phyloP scores from a whole-genome alignment of 2,329 filamentous ascomycete genomes.

The Claviceps africana region DNA sequence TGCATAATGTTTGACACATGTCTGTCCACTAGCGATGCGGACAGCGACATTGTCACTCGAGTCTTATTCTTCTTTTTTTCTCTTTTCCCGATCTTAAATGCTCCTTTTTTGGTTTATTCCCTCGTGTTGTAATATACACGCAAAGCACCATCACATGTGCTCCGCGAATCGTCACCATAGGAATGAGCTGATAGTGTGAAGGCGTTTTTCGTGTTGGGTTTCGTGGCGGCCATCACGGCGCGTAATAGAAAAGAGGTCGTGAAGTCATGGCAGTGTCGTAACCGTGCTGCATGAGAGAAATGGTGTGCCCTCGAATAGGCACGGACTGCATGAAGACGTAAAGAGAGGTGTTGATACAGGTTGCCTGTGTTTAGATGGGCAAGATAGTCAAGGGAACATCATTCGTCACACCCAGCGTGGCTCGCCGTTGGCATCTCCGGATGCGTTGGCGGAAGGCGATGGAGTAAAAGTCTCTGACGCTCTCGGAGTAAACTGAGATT shows the following conservation, averaged over 20 bases:
- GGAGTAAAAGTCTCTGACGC: slow-evolving; percentile 14
- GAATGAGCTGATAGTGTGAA: slow-evolving; percentile 12
- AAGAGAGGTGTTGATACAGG: slow-evolving; percentile 15
- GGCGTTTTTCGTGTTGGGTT: slow-evolving; percentile 8
- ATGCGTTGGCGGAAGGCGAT: slow-evolving; percentile 12
- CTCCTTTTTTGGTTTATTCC: slow-evolving; percentile 9
- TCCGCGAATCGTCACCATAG: slow-evolving; percentile 14
- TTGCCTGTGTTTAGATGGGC: slow-evolving; percentile 12
- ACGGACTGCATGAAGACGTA: slow-evolving; percentile 10
- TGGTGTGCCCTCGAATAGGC: slow-evolving; percentile 11
- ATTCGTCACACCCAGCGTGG: slow-evolving; percentile 24
- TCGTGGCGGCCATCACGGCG: slow-evolving; percentile 18
- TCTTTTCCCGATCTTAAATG: slow-evolving; percentile 4
- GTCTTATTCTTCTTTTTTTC: slow-evolving; percentile 1
- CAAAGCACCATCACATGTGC: slow-evolving; percentile 14
- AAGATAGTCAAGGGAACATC: slow-evolving; percentile 11
- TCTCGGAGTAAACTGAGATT: slow-evolving; percentile 16
- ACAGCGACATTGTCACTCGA: slow-evolving; percentile 1
- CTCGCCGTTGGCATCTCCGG: slow-evolving; percentile 18
- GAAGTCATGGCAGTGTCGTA: slow-evolving; percentile 26
- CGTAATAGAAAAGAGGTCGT: slow-evolving; percentile 24
- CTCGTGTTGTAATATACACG: slow-evolving; percentile 21
- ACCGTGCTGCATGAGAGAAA: slow-evolving; percentile 19
- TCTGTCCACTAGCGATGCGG: slow-evolving; percentile 4
- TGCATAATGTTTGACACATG: slow-evolving; percentile 15